Conservation (phyloP, 2,329 filamentous ascomycete species). For the Colletotrichum aenigma region DNA sequence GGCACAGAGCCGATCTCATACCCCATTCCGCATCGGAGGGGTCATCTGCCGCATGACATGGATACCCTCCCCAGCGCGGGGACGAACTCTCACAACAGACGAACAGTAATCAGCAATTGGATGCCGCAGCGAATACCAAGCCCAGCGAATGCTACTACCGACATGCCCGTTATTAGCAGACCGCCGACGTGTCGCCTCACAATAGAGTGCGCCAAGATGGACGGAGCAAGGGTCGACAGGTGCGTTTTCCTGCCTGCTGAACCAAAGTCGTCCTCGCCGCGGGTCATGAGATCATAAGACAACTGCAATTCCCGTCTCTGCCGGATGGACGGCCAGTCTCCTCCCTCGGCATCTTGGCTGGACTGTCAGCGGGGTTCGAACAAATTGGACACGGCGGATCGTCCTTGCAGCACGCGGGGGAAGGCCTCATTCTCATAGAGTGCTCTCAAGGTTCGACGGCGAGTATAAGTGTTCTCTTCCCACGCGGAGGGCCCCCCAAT, state of each 20-base stretch:
- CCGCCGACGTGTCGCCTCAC: not conserved
- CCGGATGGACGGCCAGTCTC: not conserved
- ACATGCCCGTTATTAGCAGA: not conserved
- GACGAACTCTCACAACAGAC: not conserved
- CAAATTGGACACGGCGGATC: not conserved
- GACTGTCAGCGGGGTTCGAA: not conserved
- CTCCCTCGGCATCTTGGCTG: slow-evolving; percentile 11
- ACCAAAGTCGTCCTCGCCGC: not conserved
- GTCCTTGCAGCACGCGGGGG: not conserved
- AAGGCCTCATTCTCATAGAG: not conserved
- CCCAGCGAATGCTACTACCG: not conserved
- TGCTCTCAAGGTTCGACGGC: not conserved
- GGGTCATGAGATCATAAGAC: slow-evolving; percentile 6
- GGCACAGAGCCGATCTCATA: not conserved
- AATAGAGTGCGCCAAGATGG: slow-evolving; percentile 4
- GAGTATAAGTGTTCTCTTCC: not conserved
- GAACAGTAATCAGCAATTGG: not conserved
- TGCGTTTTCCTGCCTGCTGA: not conserved
- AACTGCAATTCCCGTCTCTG: not conserved
- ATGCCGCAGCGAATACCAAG: not conserved
- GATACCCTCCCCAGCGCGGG: not conserved
- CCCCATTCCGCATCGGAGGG: not conserved
- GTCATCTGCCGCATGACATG: not conserved
- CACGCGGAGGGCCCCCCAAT: no score
- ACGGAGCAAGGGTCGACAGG: not conserved